A percentile compares a stretch with the other conserved stretches of the same genome.
Conservation (phyloP, 169 alveolate genomes). For the Plasmodium gallinaceum region DNA sequence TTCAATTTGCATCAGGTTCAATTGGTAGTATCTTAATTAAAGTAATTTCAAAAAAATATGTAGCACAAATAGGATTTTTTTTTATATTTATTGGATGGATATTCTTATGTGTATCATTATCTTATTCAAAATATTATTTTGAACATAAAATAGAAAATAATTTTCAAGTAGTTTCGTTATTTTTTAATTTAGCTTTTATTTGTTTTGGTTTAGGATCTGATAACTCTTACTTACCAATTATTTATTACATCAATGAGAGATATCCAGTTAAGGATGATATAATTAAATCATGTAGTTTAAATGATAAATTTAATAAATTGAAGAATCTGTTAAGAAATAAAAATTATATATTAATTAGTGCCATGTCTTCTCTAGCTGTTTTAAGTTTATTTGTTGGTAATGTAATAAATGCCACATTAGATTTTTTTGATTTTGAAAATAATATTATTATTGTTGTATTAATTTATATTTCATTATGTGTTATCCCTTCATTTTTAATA, state of each 20-base stretch:
- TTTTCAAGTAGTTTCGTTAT: slow-evolving; percentile 13
- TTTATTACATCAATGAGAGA: slow-evolving; percentile 62
- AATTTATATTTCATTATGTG: slow-evolving; percentile 22
- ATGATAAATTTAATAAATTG: slow-evolving; percentile 19
- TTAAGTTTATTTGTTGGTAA: slow-evolving; percentile 70
- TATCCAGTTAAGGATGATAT: slow-evolving; percentile 31
- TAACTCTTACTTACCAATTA: slow-evolving; percentile 63
- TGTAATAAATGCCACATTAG: slow-evolving; percentile 7
- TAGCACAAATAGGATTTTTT: slow-evolving; percentile 37
- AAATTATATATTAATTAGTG: slow-evolving; percentile 63
- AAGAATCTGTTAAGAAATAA: slow-evolving; percentile 45
- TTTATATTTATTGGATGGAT: slow-evolving; percentile 51
- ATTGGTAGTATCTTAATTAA: slow-evolving; percentile 55
- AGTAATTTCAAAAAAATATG: slow-evolving; percentile 28
- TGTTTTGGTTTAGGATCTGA: slow-evolving; percentile 72
- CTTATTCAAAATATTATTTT: slow-evolving; percentile 33
- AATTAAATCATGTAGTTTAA: background rate
- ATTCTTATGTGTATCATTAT: slow-evolving; percentile 14
- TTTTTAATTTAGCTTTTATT: slow-evolving; percentile 35
- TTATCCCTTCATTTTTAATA: slow-evolving; percentile 58
- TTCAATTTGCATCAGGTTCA: slow-evolving; percentile 63
- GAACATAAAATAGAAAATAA: background rate
- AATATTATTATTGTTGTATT: slow-evolving; percentile 27
- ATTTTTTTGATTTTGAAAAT: slow-evolving; percentile 13
- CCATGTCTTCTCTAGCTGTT: slow-evolving; percentile 73